Percentiles rank a stretch among this genome's conserved stretches.
phyloP scores from a whole-genome alignment of 805 yeast species.

The Candida sanyiensis region DNA sequence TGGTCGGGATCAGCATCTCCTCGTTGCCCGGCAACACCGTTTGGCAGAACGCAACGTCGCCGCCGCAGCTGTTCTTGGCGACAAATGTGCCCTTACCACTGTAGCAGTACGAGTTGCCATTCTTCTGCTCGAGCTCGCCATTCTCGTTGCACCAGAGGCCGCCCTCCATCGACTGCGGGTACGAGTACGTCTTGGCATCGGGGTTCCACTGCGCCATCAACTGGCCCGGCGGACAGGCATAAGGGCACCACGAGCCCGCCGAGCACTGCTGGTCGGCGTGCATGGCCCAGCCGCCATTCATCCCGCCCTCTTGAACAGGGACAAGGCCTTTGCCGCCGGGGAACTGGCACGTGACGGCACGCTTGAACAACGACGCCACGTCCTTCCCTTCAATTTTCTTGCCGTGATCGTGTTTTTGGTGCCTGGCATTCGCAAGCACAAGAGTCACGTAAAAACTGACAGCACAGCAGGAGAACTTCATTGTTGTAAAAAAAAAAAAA shows the following conservation, averaged over 20 bases:
- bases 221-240: slow-evolving; percentile 87
- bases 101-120: slow-evolving; percentile 57
- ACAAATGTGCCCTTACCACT: slow-evolving; percentile 74
- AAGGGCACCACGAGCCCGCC: slow-evolving; percentile 81
- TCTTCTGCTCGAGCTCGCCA: slow-evolving; percentile 63
- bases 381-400: slow-evolving; percentile 26
- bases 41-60: slow-evolving; percentile 79
- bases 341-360: slow-evolving; percentile 52
- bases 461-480: not conserved
- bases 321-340: slow-evolving; percentile 67
- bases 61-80: slow-evolving; percentile 50
- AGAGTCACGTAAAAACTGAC: not conserved
- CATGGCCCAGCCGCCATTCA: slow-evolving; percentile 85
- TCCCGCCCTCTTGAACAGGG: slow-evolving; percentile 49
- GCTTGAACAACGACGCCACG: slow-evolving; percentile 24
- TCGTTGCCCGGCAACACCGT: slow-evolving; percentile 93
- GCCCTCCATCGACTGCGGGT: slow-evolving; percentile 77
- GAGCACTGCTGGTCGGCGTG: slow-evolving; percentile 67
- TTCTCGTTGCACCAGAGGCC: slow-evolving; percentile 72
- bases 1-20: slow-evolving; percentile 88
- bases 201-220: slow-evolving; percentile 89
- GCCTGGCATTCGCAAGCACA: slow-evolving; percentile 6
- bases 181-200: slow-evolving; percentile 59
- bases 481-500: no score
- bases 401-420: slow-evolving; percentile 21